phyloP scores from a whole-genome alignment of 2,329 filamentous ascomycete genomes.

The Fusarium xylarioides region DNA sequence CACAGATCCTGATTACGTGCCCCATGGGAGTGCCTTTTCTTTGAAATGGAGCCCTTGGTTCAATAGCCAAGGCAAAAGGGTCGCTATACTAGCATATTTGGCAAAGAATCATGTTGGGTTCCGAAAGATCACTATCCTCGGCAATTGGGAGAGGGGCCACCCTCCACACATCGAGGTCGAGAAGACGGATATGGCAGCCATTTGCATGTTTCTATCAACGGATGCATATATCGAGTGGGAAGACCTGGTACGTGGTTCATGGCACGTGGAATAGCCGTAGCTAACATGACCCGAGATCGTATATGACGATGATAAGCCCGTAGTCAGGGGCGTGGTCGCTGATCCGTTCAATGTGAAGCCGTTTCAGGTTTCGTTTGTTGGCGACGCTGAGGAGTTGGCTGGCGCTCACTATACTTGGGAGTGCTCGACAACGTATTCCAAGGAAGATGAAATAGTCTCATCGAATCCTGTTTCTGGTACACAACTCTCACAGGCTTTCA shows the following conservation, averaged over 20 bases:
- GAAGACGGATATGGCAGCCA: constrained; percentile 54
- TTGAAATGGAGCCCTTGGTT: constrained; percentile 66
- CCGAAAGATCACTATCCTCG: constrained; percentile 56
- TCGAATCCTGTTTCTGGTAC: constrained; percentile 45
- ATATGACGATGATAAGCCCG: constrained; percentile 48
- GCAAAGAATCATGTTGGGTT: constrained; percentile 65
- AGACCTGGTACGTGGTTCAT: constrained; percentile 51
- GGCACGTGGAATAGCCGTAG: no score
- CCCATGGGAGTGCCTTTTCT: constrained; percentile 59
- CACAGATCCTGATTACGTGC: constrained; percentile 59
- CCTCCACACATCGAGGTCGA: constrained; percentile 52
- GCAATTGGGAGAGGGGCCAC: constrained; percentile 47
- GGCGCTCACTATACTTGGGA: constrained; percentile 52
- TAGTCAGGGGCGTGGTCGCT: constrained; percentile 63
- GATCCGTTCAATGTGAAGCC: constrained; percentile 60
- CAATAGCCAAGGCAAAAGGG: constrained; percentile 45
- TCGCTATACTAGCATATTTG: constrained; percentile 60
- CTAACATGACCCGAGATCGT: constrained; percentile 52
- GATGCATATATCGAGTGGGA: constrained; percentile 68
- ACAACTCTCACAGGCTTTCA: background rate
- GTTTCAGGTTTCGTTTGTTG: constrained; percentile 59
- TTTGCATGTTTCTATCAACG: constrained; percentile 60
- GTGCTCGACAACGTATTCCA: constrained; percentile 59
- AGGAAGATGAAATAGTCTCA: constrained; percentile 43
- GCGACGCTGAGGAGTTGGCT: constrained; percentile 30